These are phyloP conservation scores for Spongispora temasekensis DNA, from an alignment of 1,284 basidiomycete genomes.

Conservation along the genomic window DNA sequence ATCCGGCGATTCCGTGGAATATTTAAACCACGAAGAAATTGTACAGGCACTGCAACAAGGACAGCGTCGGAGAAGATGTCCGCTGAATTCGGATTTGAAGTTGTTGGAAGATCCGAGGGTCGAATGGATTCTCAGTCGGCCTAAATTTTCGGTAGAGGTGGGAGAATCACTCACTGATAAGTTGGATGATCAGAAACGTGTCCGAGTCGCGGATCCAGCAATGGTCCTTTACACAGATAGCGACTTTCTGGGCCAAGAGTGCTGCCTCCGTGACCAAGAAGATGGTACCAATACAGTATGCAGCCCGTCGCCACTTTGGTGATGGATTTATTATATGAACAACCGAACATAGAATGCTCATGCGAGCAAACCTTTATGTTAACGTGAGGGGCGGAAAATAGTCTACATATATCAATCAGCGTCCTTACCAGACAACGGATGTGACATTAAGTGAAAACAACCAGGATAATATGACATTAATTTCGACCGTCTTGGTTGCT, in stretches of 20 bases:
- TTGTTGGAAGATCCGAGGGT: not conserved
- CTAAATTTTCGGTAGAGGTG: not conserved
- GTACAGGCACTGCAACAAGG: constrained; percentile 19
- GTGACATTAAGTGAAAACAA: constrained; percentile 22
- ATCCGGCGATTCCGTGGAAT: constrained; percentile 16
- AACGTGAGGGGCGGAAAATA: not conserved
- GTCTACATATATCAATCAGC: not conserved
- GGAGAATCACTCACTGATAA: constrained; percentile 20
- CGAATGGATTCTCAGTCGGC: not conserved
- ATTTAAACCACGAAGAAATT: constrained; percentile 17
- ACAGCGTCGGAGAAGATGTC: constrained; percentile 23
- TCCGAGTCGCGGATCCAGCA: constrained; percentile 8
- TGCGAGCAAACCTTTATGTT: constrained; percentile 22
- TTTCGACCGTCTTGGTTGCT: not conserved
- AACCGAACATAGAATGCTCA: constrained; percentile 30
- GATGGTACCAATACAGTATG: constrained; percentile 19
- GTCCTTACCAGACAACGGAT: constrained; percentile 20
- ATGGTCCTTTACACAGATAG: constrained; percentile 2
- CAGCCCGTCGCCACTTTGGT: constrained; percentile 9
- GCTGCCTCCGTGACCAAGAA: constrained; percentile 19
- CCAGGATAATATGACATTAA: constrained; percentile 11
- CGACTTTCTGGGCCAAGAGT: constrained; percentile 23
- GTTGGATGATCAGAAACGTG: constrained; percentile 26
- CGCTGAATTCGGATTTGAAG: constrained; percentile 12
- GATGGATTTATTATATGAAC: constrained; percentile 21